A percentile compares a stretch with the other conserved stretches of the same genome.
These are phyloP conservation scores for Herpotrichia juniperi DNA, from an alignment of 2,329 filamentous ascomycete genomes.

Conservation along the genomic window DNA sequence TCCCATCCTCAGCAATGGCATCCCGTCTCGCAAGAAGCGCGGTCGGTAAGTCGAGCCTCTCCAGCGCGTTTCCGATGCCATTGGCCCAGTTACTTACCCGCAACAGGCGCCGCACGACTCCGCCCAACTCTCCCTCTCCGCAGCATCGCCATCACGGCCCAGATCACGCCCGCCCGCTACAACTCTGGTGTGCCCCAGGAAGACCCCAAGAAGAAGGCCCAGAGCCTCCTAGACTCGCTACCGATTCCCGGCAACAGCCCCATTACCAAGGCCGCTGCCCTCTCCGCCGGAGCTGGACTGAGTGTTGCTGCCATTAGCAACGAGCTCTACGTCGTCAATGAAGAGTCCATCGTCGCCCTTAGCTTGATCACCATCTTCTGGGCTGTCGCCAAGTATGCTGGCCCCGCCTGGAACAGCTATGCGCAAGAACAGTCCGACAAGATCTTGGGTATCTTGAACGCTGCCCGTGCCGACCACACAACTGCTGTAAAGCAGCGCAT, in stretches of 20 bases:
- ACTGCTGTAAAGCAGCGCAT: constrained; percentile 94
- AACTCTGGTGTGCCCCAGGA: constrained; percentile 79
- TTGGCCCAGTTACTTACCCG: constrained; percentile 46
- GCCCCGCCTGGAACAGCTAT: constrained; percentile 91
- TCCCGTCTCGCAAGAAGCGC: constrained; percentile 96
- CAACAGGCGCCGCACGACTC: constrained; percentile 84
- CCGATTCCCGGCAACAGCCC: constrained; percentile 92
- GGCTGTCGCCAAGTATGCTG: constrained; percentile 90
- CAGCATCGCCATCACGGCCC: constrained; percentile 72
- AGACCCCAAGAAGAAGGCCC: constrained; percentile 95
- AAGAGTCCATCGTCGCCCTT: constrained; percentile 94
- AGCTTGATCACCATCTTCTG: constrained; percentile 92
- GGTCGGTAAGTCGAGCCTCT: constrained; percentile 72
- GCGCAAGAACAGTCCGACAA: constrained; percentile 86
- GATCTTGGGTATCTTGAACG: constrained; percentile 94
- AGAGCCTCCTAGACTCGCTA: constrained; percentile 90
- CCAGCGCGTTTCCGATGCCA: constrained; percentile 41
- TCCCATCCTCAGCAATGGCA: constrained; percentile 77
- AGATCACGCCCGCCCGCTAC: constrained; percentile 70
- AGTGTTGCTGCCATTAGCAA: constrained; percentile 97
- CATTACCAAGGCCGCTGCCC: constrained; percentile 94
- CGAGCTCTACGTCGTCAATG: constrained; percentile 99
- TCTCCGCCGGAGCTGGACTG: constrained; percentile 89
- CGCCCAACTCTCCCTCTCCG: constrained; percentile 76
- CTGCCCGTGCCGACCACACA: constrained; percentile 92